phyloP scores from a whole-genome alignment of 352 stramenopile species.

The Aphanomyces cochlioides region DNA sequence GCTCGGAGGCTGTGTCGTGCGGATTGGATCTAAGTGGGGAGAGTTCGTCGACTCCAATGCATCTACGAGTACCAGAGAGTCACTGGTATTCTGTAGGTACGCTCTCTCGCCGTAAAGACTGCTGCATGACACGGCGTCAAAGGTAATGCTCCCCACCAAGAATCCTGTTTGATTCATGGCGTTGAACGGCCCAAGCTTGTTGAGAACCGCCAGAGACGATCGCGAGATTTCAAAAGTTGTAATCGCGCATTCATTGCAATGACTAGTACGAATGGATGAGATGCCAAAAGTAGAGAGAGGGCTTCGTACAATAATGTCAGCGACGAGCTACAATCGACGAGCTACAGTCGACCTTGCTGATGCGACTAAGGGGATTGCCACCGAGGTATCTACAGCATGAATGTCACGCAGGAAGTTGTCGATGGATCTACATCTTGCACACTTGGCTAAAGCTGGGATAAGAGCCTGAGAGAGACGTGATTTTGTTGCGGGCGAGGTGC shows the following conservation, averaged over 20 bases:
- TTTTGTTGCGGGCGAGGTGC: no score
- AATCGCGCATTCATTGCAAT: slow-evolving; percentile 2
- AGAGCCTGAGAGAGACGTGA: no score
- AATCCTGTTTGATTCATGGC: background rate
- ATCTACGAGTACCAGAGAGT: background rate
- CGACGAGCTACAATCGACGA: background rate
- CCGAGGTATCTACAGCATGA: background rate
- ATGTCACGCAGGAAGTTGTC: no score
- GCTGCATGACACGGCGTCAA: background rate
- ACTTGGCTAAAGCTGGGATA: no score
- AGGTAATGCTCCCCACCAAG: background rate
- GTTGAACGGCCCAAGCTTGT: slow-evolving; percentile 1
- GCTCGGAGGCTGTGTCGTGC: no score
- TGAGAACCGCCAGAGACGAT: background rate
- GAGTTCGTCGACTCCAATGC: background rate
- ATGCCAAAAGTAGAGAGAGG: background rate
- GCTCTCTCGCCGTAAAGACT: background rate
- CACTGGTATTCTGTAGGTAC: background rate
- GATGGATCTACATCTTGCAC: no score
- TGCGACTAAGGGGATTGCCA: background rate
- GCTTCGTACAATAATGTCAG: background rate
- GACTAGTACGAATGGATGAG: background rate
- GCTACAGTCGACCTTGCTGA: no score
- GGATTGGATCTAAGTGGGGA: no score
- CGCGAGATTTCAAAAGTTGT: background rate